phyloP scores from a whole-genome alignment of 306 rosid genomes.

The Begonia masoniana region DNA sequence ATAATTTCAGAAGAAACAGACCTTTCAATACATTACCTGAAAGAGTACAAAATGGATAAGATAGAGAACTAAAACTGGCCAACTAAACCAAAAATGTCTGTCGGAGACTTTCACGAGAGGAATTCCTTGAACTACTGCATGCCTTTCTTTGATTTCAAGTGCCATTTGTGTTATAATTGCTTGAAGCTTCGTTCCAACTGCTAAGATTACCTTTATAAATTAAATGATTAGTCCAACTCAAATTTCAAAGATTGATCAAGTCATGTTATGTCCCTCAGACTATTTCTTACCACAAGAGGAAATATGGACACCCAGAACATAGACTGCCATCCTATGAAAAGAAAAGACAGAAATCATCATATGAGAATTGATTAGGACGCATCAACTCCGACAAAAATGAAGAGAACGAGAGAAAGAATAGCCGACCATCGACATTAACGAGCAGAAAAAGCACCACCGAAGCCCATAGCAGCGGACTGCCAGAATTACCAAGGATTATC shows the following conservation, averaged over 20 bases:
- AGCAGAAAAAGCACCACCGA: constrained; percentile 77
- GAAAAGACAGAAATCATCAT: constrained; percentile 4
- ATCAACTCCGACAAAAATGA: not conserved
- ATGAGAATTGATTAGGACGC: not conserved
- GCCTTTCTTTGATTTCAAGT: constrained; percentile 74
- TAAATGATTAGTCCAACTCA: constrained; percentile 7
- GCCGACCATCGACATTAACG: constrained; percentile 75
- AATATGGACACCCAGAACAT: constrained; percentile 54
- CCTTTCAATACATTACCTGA: constrained; percentile 34
- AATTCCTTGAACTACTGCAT: constrained; percentile 92
- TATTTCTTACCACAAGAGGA: constrained; percentile 51
- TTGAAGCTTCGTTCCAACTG: constrained; percentile 93
- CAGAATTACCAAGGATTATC: not conserved
- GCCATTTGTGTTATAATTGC: constrained; percentile 85
- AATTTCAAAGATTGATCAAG: not conserved
- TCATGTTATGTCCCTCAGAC: not conserved
- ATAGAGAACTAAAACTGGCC: constrained; percentile 68
- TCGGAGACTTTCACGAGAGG: constrained; percentile 97
- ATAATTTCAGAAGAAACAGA: not conserved
- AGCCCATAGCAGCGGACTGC: constrained; percentile 85
- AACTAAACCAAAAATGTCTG: constrained; percentile 71
- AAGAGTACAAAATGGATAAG: constrained; percentile 83
- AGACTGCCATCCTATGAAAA: constrained; percentile 64
- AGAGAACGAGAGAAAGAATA: constrained; percentile 2
- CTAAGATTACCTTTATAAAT: constrained; percentile 55